These are phyloP conservation scores for Dactylonectria estremocensis DNA, from an alignment of 2,329 filamentous ascomycete genomes.

Conservation along the genomic window DNA sequence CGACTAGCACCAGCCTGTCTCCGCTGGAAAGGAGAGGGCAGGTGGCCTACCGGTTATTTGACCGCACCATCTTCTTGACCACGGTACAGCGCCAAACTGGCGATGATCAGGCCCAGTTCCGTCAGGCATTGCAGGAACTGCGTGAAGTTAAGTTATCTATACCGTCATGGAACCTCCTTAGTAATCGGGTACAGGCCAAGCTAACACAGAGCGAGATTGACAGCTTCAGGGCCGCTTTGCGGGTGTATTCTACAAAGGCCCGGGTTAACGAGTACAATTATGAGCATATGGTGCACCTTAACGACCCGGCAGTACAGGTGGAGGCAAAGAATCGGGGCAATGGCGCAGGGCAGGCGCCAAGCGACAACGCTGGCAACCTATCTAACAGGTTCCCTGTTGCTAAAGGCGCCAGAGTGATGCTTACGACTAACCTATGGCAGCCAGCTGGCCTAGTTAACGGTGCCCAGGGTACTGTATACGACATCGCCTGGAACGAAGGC, in stretches of 20 bases:
- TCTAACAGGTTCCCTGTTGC: neutral
- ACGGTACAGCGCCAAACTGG: no score
- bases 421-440: no score
- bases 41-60: no score
- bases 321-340: neutral
- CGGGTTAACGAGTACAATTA: no score
- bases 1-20: neutral
- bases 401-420: neutral
- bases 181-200: neutral
- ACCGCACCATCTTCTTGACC: no score
- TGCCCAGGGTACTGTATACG: neutral
- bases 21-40: neutral
- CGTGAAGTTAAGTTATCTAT: neutral
- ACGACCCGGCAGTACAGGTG: neutral
- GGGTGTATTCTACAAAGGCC: no score
- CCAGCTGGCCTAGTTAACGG: no score
- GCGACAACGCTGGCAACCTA: neutral
- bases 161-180: neutral
- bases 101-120: neutral
- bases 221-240: neutral
- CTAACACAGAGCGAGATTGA: neutral
- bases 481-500: neutral
- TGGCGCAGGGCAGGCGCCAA: neutral
- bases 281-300: no score
- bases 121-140: neutral